phyloP scores from a whole-genome alignment of 2,329 filamentous ascomycete genomes.

The Fusarium pilosicola region DNA sequence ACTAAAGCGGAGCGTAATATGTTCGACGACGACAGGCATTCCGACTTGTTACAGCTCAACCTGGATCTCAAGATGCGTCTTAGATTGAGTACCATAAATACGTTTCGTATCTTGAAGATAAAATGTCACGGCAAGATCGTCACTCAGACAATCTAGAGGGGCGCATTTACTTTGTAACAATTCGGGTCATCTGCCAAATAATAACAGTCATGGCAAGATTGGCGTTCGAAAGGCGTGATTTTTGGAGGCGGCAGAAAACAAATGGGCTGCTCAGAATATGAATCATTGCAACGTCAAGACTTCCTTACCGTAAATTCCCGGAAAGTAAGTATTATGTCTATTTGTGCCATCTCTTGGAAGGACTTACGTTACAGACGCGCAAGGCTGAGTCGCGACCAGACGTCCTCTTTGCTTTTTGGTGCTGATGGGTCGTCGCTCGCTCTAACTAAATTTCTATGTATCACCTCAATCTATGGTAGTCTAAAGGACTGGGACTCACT shows the following conservation, averaged over 20 bases:
- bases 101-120: not conserved
- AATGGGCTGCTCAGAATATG: too few relatives aligned
- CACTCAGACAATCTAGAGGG: not conserved
- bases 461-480: not conserved
- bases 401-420: not conserved
- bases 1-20: not conserved
- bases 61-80: not conserved
- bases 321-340: not conserved
- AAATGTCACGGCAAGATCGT: rapidly evolving
- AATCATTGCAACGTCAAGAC: too few relatives aligned
- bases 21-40: not conserved
- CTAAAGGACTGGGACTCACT: not conserved
- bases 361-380: not conserved
- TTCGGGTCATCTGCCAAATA: not conserved
- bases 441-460: not conserved
- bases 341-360: not conserved
- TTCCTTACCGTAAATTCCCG: too few relatives aligned
- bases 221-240: too few relatives aligned
- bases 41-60: not conserved
- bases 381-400: not conserved
- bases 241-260: too few relatives aligned
- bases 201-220: not conserved
- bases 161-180: not conserved
- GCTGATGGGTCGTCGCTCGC: not conserved
- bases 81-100: too few relatives aligned